Evolutionary conservation across 768 basidiomycete genomes (phyloP).

Genomic region (Leccinum pellstonianum): DNA sequence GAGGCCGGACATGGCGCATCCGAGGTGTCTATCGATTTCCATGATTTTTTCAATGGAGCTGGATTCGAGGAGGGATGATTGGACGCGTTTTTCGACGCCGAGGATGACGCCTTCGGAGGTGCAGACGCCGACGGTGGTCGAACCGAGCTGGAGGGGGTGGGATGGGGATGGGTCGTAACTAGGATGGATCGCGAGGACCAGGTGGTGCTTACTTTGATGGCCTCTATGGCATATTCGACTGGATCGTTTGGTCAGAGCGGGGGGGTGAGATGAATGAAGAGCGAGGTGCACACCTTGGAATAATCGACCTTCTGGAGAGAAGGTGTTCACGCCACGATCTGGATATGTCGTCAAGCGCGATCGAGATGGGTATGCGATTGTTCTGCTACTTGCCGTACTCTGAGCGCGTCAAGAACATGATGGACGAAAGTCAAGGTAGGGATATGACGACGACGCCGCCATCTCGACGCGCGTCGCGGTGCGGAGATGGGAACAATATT

Average conservation of each 20-base stretch:
- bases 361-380: background rate
- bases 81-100: slow-evolving; percentile 97
- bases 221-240: slow-evolving; percentile 99
- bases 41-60: slow-evolving; percentile 99
- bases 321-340: slow-evolving; percentile 99
- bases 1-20: slow-evolving; percentile 96
- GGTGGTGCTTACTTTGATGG: slow-evolving; percentile 77
- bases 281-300: slow-evolving; percentile 79
- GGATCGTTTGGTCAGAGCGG: slow-evolving; percentile 16
- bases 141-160: slow-evolving; percentile 70
- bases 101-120: slow-evolving; percentile 90
- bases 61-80: slow-evolving; percentile 92
- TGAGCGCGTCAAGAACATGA: slow-evolving; percentile 93
- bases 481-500: slow-evolving; percentile 31
- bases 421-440: slow-evolving; percentile 15
- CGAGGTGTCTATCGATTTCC: slow-evolving; percentile 97
- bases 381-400: slow-evolving; percentile 67
- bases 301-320: slow-evolving; percentile 96
- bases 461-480: slow-evolving; percentile 35
- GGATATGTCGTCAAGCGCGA: slow-evolving; percentile 1
- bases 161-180: slow-evolving; percentile 3
- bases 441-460: slow-evolving; percentile 27
- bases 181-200: background rate
- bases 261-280: background rate
- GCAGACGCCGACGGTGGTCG: slow-evolving; percentile 93